phyloP scores from a whole-genome alignment of 495 filamentous ascomycete genomes.

The Tricharina praecox region DNA sequence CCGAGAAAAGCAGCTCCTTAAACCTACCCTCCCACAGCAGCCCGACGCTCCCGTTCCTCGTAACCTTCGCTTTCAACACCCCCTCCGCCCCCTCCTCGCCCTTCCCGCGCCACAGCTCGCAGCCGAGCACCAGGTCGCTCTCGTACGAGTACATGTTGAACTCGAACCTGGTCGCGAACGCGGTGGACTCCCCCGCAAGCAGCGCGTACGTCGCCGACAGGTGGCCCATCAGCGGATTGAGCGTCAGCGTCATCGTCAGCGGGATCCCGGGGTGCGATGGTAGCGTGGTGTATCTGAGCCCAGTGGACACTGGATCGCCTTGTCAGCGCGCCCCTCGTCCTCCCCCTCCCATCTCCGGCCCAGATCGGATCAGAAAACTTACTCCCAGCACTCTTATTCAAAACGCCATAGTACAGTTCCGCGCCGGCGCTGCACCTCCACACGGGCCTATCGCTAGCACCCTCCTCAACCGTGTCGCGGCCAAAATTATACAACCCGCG shows the following conservation, averaged over 20 bases:
- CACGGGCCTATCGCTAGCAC: conserved; percentile 36
- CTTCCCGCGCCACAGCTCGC: conserved; percentile 66
- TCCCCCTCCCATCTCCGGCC: no score
- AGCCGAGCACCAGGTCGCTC: conserved; percentile 75
- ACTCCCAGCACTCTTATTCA: conserved; percentile 77
- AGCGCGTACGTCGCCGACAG: conserved; percentile 80
- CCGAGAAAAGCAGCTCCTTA: conserved; percentile 82
- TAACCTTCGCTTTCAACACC: conserved; percentile 76
- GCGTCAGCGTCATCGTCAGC: conserved; percentile 75
- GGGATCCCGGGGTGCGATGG: conserved; percentile 73
- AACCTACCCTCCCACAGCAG: conserved; percentile 85
- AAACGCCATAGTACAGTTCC: conserved; percentile 81
- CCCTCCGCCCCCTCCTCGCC: conserved; percentile 34
- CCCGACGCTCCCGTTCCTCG: conserved; percentile 68
- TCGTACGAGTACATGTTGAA: conserved; percentile 99
- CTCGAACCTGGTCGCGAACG: conserved; percentile 76
- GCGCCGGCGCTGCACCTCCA: conserved; percentile 66
- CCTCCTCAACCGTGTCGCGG: conserved; percentile 12
- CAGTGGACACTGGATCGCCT: conserved; percentile 39
- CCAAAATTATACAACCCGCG: conserved; percentile 92
- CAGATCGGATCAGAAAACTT: conserved; percentile 26
- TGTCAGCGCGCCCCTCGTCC: neutral
- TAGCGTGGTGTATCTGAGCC: conserved; percentile 75
- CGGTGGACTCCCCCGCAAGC: conserved; percentile 59
- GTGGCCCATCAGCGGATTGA: conserved; percentile 87